phyloP scores from a whole-genome alignment of 805 yeast genomes.

The Zygoascus biomembranicola region DNA sequence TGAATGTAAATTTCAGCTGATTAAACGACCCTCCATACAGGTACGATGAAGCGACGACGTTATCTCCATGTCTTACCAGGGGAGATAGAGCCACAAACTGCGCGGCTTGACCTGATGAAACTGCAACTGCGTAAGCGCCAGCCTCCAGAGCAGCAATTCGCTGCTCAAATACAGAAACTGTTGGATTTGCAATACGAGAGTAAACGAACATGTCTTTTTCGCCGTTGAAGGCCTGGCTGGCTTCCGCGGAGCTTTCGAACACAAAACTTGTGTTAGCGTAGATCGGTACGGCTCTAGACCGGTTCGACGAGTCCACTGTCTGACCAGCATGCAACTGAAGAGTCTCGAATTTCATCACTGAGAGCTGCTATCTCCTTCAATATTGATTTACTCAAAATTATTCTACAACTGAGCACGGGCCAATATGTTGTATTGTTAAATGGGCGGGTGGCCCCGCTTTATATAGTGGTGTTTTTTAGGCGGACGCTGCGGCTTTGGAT shows the following conservation, averaged over 20 bases:
- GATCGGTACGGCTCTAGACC: slow-evolving; percentile 87
- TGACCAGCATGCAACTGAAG: slow-evolving; percentile 95
- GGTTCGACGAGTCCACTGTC: slow-evolving; percentile 50
- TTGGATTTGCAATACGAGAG: slow-evolving; percentile 88
- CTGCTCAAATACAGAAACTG: slow-evolving; percentile 82
- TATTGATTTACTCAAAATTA: no score
- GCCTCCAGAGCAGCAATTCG: slow-evolving; percentile 89
- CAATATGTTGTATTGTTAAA: no score
- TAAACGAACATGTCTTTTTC: slow-evolving; percentile 81
- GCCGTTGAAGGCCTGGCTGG: slow-evolving; percentile 82
- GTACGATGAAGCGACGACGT: slow-evolving; percentile 76
- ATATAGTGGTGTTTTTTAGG: no score
- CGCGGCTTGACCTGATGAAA: slow-evolving; percentile 93
- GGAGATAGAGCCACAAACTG: slow-evolving; percentile 78
- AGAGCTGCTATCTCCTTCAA: not conserved
- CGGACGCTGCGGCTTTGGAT: no score
- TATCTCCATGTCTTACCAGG: slow-evolving; percentile 82
- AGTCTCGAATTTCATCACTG: slow-evolving; percentile 55
- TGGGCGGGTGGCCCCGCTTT: no score
- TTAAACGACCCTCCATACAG: slow-evolving; percentile 95
- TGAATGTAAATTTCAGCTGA: slow-evolving; percentile 88
- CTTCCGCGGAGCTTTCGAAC: slow-evolving; percentile 82
- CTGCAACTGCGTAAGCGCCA: slow-evolving; percentile 85
- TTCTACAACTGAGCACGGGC: no score
- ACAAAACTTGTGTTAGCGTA: slow-evolving; percentile 87